phyloP scores from a whole-genome alignment of 2,329 filamentous ascomycete species.

The Colletotrichum agaves region DNA sequence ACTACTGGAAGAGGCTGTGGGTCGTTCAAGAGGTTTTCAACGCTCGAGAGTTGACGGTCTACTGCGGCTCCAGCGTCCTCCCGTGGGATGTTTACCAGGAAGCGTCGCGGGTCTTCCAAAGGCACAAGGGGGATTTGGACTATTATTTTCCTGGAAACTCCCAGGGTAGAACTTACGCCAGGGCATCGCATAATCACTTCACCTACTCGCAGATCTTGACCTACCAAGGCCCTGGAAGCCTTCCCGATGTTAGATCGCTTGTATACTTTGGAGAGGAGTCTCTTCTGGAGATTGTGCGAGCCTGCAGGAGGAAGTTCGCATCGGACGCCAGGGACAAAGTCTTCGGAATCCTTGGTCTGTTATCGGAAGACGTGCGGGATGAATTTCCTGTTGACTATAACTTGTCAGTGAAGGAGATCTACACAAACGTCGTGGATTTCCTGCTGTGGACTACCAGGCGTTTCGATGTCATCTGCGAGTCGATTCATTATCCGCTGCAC shows the following conservation, averaged over 20 bases:
- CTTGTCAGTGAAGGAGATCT: slow-evolving; percentile 46
- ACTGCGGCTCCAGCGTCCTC: slow-evolving; percentile 41
- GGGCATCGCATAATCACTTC: slow-evolving; percentile 21
- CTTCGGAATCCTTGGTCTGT: slow-evolving; percentile 48
- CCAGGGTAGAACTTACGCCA: background rate
- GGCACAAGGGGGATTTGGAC: slow-evolving; percentile 30
- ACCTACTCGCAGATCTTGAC: slow-evolving; percentile 30
- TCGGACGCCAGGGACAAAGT: slow-evolving; percentile 49
- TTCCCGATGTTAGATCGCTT: slow-evolving; percentile 10
- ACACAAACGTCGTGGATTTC: slow-evolving; percentile 48
- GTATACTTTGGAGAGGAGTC: background rate
- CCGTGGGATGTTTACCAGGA: slow-evolving; percentile 39
- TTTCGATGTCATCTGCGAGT: slow-evolving; percentile 49
- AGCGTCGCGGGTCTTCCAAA: slow-evolving; percentile 36
- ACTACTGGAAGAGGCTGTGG: slow-evolving; percentile 50
- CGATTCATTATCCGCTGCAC: slow-evolving; percentile 46
- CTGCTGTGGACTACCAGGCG: slow-evolving; percentile 41
- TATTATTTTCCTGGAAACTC: slow-evolving; percentile 14
- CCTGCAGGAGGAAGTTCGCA: slow-evolving; percentile 24
- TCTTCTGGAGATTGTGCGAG: slow-evolving; percentile 34
- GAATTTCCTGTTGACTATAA: slow-evolving; percentile 47
- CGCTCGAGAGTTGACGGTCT: slow-evolving; percentile 39
- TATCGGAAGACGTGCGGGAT: slow-evolving; percentile 41
- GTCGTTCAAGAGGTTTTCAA: slow-evolving; percentile 46
- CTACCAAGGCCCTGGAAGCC: slow-evolving; percentile 38